Percentiles rank a stretch among this genome's conserved stretches.
phyloP scores from a whole-genome alignment of 176 grass and related monocot genomes.

The Rhynchospora tenuis region DNA sequence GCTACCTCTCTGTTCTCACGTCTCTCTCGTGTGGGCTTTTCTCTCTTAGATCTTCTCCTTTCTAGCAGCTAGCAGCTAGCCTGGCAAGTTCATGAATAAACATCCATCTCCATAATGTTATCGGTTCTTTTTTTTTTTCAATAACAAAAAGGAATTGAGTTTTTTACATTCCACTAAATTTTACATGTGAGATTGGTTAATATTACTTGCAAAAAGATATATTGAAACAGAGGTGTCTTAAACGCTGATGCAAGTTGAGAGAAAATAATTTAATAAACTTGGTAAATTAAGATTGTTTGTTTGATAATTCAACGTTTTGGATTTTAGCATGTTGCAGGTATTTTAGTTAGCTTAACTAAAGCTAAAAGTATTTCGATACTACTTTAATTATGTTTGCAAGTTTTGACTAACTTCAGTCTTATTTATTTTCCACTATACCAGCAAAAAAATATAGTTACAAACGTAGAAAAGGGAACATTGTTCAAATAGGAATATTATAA shows the following conservation, averaged over 20 bases:
- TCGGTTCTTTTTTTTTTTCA: background rate
- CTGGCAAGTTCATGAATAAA: background rate
- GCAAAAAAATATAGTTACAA: background rate
- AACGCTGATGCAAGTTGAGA: background rate
- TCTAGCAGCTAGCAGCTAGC: background rate
- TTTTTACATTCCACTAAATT: background rate
- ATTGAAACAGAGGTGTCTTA: background rate
- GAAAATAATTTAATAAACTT: background rate
- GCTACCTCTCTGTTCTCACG: conserved; percentile 20
- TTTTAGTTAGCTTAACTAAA: too few species aligned
- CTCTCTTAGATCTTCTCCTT: background rate
- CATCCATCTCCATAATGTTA: background rate
- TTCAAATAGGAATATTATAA: too few species aligned
- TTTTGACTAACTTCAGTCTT: background rate
- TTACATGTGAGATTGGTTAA: background rate
- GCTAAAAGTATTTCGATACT: too few species aligned
- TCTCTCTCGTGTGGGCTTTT: conserved; percentile 10
- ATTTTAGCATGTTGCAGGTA: background rate
- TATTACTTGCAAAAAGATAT: background rate
- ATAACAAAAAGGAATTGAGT: too few species aligned
- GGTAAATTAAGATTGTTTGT: background rate
- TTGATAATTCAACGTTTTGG: background rate
- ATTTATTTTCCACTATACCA: background rate
- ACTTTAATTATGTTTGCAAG: background rate
- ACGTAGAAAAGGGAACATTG: background rate